These are phyloP conservation scores for Colletotrichum destructivum DNA, from an alignment of 2,329 filamentous ascomycete genomes.

Conservation along the genomic window DNA sequence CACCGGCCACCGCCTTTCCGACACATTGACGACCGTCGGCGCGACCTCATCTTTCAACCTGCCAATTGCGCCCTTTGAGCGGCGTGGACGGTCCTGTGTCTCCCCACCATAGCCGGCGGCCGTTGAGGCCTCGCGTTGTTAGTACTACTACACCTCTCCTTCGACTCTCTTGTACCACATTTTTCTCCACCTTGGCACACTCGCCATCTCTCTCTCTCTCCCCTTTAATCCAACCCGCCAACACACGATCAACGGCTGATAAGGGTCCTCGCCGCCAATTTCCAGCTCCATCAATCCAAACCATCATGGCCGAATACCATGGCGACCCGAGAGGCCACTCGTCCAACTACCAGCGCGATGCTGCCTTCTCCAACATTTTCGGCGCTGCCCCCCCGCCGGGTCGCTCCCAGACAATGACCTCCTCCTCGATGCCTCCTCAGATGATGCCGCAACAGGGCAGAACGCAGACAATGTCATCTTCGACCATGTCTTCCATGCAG, in stretches of 20 bases:
- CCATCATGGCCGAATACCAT: conserved; percentile 72
- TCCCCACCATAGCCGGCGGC: conserved; percentile 43
- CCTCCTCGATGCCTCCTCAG: conserved; percentile 73
- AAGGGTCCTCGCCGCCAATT: conserved; percentile 21
- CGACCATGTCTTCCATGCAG: conserved; percentile 65
- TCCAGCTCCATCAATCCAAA: conserved; percentile 52
- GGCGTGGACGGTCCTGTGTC: conserved; percentile 36
- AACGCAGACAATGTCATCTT: conserved; percentile 83
- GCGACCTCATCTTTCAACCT: not conserved
- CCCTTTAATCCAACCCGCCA: conserved; percentile 34
- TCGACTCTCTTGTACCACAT: conserved; percentile 41
- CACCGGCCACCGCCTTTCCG: conserved; percentile 24
- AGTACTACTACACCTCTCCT: conserved; percentile 37
- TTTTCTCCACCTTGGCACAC: conserved; percentile 43
- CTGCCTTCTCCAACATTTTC: conserved; percentile 96
- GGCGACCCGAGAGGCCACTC: conserved; percentile 66
- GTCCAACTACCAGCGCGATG: conserved; percentile 83
- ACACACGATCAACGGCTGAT: conserved; percentile 36
- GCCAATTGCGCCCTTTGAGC: conserved; percentile 30
- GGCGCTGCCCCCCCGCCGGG: conserved; percentile 88
- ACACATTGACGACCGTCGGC: conserved; percentile 11
- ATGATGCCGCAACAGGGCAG: conserved; percentile 67
- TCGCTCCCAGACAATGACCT: conserved; percentile 96
- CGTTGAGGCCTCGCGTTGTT: conserved; percentile 45
- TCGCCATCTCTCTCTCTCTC: conserved; percentile 42